Evolutionary conservation across 2,329 filamentous ascomycete genomes (phyloP).

Genomic region (Ceratocystis cacaofunesta): DNA sequence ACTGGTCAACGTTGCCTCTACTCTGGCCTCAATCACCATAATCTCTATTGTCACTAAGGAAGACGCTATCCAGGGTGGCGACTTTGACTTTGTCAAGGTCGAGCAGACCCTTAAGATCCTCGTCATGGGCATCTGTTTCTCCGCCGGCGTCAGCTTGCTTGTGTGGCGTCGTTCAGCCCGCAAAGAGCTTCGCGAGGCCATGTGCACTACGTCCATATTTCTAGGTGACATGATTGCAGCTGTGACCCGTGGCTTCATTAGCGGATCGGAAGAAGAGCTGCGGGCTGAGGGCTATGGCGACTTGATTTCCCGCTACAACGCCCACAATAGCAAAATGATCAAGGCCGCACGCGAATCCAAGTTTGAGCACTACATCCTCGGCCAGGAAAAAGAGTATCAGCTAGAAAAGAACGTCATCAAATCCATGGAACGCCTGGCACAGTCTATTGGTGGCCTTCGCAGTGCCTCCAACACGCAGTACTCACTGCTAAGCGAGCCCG

Average conservation of each 20-base stretch:
- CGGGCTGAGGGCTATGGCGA: slow-evolving; percentile 44
- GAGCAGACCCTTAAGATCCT: slow-evolving; percentile 72
- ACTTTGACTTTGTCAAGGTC: slow-evolving; percentile 70
- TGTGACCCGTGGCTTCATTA: slow-evolving; percentile 71
- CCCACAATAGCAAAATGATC: slow-evolving; percentile 41
- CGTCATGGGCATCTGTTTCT: slow-evolving; percentile 57
- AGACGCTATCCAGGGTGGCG: slow-evolving; percentile 67
- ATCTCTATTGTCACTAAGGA: slow-evolving; percentile 88
- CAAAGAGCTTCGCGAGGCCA: slow-evolving; percentile 53
- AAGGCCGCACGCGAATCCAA: slow-evolving; percentile 74
- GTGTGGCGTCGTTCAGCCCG: slow-evolving; percentile 69
- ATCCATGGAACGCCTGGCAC: slow-evolving; percentile 70
- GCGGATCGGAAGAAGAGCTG: slow-evolving; percentile 66
- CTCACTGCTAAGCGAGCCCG: slow-evolving; percentile 53
- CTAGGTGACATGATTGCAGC: slow-evolving; percentile 68
- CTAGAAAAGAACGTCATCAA: slow-evolving; percentile 68
- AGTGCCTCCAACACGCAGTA: slow-evolving; percentile 87
- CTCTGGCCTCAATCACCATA: slow-evolving; percentile 71
- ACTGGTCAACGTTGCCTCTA: slow-evolving; percentile 71
- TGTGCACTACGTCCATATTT: slow-evolving; percentile 49
- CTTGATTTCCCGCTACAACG: slow-evolving; percentile 15
- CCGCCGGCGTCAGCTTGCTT: slow-evolving; percentile 59
- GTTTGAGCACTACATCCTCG: slow-evolving; percentile 72
- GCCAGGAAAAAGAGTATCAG: slow-evolving; percentile 62
- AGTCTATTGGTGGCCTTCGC: slow-evolving; percentile 77